Percentiles rank a stretch among this genome's conserved stretches.
Evolutionary conservation across 202 grass and related monocot genomes (phyloP).

Genomic region (Sporobolus alterniflorus): DNA sequence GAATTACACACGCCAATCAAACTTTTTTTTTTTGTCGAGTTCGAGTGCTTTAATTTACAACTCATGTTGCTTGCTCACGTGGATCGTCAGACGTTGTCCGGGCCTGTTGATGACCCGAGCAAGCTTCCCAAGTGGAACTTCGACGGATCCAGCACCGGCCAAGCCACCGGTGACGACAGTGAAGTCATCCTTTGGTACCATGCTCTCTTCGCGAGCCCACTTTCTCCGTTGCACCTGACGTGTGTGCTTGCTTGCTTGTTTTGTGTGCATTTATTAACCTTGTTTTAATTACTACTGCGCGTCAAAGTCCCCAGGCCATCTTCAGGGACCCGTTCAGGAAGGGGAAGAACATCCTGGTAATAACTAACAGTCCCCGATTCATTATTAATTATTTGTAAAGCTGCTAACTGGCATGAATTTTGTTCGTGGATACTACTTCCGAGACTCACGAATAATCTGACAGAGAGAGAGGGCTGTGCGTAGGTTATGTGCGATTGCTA

Average conservation of each 20-base stretch:
- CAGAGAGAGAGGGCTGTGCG: neutral
- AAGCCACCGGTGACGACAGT: slow-evolving; percentile 79
- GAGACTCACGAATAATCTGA: neutral
- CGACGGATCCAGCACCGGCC: slow-evolving; percentile 90
- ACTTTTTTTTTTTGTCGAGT: neutral
- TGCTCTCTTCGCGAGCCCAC: neutral
- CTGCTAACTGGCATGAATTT: neutral
- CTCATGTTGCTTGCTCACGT: neutral
- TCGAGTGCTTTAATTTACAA: neutral
- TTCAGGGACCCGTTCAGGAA: slow-evolving; percentile 92
- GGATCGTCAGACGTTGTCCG: slow-evolving; percentile 66
- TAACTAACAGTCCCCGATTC: neutral
- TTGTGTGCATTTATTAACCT: too few relatives aligned
- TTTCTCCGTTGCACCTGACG: neutral
- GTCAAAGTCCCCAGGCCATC: slow-evolving; percentile 83
- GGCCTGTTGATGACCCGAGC: slow-evolving; percentile 69
- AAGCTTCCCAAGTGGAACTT: slow-evolving; percentile 98
- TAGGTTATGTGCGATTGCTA: slow-evolving; percentile 98
- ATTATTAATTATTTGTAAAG: neutral
- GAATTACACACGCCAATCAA: neutral
- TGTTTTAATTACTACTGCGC: too few relatives aligned
- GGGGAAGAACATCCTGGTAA: slow-evolving; percentile 86
- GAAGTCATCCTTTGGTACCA: slow-evolving; percentile 85
- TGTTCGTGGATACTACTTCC: neutral
- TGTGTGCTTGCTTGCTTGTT: too few relatives aligned